phyloP scores from a whole-genome alignment of 495 filamentous ascomycete species.

The Hypoxylon perforatum region DNA sequence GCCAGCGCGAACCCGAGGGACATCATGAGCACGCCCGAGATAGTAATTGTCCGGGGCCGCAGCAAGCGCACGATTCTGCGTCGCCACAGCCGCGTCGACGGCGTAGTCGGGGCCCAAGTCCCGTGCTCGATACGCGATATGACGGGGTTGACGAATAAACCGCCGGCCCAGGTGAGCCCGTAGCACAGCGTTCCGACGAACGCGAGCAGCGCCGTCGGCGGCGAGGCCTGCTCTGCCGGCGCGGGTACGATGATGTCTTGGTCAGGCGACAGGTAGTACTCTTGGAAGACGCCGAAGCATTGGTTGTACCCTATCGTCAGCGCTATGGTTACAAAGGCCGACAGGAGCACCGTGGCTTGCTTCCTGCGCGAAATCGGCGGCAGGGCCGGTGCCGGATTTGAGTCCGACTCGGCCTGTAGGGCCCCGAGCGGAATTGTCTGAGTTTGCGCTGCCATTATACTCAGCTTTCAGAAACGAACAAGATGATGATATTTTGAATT shows the following conservation, averaged over 20 bases:
- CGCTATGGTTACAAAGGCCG: slow-evolving; percentile 56
- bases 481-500: background rate
- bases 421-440: slow-evolving; percentile 30
- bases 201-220: slow-evolving; percentile 56
- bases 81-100: slow-evolving; percentile 38
- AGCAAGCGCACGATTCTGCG: slow-evolving; percentile 39
- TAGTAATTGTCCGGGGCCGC: slow-evolving; percentile 43
- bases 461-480: background rate
- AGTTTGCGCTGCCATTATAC: slow-evolving; percentile 13
- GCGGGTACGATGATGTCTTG: slow-evolving; percentile 50
- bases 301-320: slow-evolving; percentile 65
- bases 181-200: slow-evolving; percentile 62
- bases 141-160: slow-evolving; percentile 60
- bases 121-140: slow-evolving; percentile 53
- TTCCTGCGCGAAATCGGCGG: slow-evolving; percentile 51
- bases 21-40: slow-evolving; percentile 51
- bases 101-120: slow-evolving; percentile 32
- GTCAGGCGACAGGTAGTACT: slow-evolving; percentile 57
- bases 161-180: slow-evolving; percentile 63
- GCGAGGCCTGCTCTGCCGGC: slow-evolving; percentile 42
- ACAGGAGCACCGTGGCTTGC: slow-evolving; percentile 56
- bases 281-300: slow-evolving; percentile 60
- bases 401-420: slow-evolving; percentile 16
- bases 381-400: slow-evolving; percentile 32
- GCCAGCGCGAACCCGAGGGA: slow-evolving; percentile 51